Base-by-base conservation (phyloP, 2,329 filamentous ascomycete genomes). In the Rugonectria rugulosa region DNA sequence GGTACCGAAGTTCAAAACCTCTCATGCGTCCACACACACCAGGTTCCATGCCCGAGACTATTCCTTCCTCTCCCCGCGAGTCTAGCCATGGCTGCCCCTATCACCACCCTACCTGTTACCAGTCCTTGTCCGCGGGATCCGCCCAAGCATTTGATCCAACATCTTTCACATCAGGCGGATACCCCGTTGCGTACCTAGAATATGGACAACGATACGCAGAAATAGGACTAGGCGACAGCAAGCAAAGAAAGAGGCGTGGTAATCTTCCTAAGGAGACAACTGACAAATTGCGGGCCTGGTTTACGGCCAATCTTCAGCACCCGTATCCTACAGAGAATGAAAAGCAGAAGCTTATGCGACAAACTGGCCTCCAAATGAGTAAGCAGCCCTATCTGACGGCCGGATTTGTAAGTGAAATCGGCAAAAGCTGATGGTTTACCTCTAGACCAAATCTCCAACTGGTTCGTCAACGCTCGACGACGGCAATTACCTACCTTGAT, bases 221-320 rank as follows among this genome's bases (percentile, higher is more conserved):
- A 4, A 70, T 76, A 43, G 71, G 75, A n/a, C 61, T 67, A 11
- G 74, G 70, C 3, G 81, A 83, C 53, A 75, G 68, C 56, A 84
- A 82, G 70, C 80, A 80, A 62, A 76, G 84, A 26, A 88, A 86
- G 71, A 81, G 92, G 47, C 83, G 92, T 32, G 92, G 92, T 2
- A 97, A 97, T 68, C 79, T 97, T 3, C 92, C 92, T n/a, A 96
- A 96, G 70, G 89, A 92, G 50, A 91, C 91, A 0, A 97, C 92
- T 0, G 90, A 93, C 69, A 88, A 90, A 62, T 79, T 97, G 36
- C 85, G 90, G 49, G 79, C 84, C 1, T 97, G 92, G 92, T 93
- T 96, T 62, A 75, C 87, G 46, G 81, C 81, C n/a, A 89, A 95
- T 72, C 74, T 92, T 7, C 80, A 87, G 57, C 91, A 95, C 68